A percentile compares a stretch with the other conserved stretches of the same genome.
These are phyloP conservation scores for Pichia pseudocactophila DNA, from an alignment of 805 yeast species.

Conservation along the genomic window DNA sequence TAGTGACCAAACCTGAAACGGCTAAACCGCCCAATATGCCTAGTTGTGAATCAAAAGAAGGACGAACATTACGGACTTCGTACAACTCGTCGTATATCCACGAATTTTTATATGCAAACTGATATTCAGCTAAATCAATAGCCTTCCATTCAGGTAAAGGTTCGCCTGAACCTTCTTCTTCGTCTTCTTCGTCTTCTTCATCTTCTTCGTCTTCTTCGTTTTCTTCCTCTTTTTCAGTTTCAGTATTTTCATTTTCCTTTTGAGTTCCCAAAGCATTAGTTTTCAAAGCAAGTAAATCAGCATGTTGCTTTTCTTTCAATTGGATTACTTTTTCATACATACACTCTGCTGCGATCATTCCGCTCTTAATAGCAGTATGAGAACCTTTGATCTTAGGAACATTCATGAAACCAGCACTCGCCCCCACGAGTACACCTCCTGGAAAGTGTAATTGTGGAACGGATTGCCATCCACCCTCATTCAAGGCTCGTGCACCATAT, in stretches of 20 bases:
- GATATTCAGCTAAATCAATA: slow-evolving; percentile 50
- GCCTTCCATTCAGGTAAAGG: slow-evolving; percentile 32
- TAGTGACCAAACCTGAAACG: slow-evolving; percentile 76
- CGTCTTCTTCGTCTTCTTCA: slow-evolving; percentile 32
- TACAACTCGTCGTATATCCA: slow-evolving; percentile 83
- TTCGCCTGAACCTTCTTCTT: slow-evolving; percentile 29
- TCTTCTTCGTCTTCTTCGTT: slow-evolving; percentile 32
- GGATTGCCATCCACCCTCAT: slow-evolving; percentile 95
- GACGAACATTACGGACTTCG: slow-evolving; percentile 84
- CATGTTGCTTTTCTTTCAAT: slow-evolving; percentile 34
- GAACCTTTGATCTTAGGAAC: slow-evolving; percentile 97
- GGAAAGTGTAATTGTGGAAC: slow-evolving; percentile 89
- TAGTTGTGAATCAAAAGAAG: slow-evolving; percentile 73
- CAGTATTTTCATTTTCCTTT: slow-evolving; percentile 24
- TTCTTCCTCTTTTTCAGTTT: slow-evolving; percentile 22
- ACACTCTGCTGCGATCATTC: slow-evolving; percentile 88
- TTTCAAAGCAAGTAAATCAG: slow-evolving; percentile 25
- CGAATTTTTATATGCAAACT: slow-evolving; percentile 55
- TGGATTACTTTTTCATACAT: slow-evolving; percentile 45
- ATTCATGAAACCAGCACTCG: slow-evolving; percentile 93
- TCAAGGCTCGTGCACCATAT: slow-evolving; percentile 92
- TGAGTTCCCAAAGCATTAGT: no score
- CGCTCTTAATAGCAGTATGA: slow-evolving; percentile 95
- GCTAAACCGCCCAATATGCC: slow-evolving; percentile 76
- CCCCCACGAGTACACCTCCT: slow-evolving; percentile 93